Percentiles rank a stretch among this genome's conserved stretches.
Conservation (phyloP, 768 basidiomycete genomes). For the Tricholoma terreum region DNA sequence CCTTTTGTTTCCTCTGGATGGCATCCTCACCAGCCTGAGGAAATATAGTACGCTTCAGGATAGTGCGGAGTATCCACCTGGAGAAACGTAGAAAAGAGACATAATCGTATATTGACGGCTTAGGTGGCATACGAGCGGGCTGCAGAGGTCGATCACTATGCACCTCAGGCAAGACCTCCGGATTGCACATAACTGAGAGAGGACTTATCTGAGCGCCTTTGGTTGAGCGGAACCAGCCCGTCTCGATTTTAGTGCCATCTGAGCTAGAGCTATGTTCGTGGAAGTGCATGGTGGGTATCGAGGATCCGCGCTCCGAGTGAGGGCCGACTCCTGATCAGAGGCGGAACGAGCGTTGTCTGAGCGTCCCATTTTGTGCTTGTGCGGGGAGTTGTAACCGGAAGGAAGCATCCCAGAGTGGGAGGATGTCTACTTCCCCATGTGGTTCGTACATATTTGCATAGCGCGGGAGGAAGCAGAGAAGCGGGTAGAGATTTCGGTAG, state of each 20-base stretch:
- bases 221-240: slow-evolving; percentile 18
- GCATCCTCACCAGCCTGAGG: slow-evolving; percentile 13
- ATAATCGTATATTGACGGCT: slow-evolving; percentile 47
- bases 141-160: slow-evolving; percentile 38
- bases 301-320: slow-evolving; percentile 15
- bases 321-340: slow-evolving; percentile 7
- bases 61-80: slow-evolving; percentile 35
- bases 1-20: slow-evolving; percentile 29
- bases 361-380: slow-evolving; percentile 1
- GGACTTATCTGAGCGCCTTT: slow-evolving; percentile 8
- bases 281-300: slow-evolving; percentile 9
- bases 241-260: slow-evolving; percentile 18
- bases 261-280: slow-evolving; percentile 4
- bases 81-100: slow-evolving; percentile 54
- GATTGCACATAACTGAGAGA: slow-evolving; percentile 26
- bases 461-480: slow-evolving; percentile 65
- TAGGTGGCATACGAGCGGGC: slow-evolving; percentile 61
- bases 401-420: slow-evolving; percentile 56
- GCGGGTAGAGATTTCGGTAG: slow-evolving; percentile 70
- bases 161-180: slow-evolving; percentile 30
- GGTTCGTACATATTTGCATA: slow-evolving; percentile 35
- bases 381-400: slow-evolving; percentile 29
- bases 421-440: slow-evolving; percentile 39
- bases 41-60: slow-evolving; percentile 18
- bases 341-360: slow-evolving; percentile 10